phyloP scores from a whole-genome alignment of 129 eudicot genomes.

The Helichrysum umbraculigerum region DNA sequence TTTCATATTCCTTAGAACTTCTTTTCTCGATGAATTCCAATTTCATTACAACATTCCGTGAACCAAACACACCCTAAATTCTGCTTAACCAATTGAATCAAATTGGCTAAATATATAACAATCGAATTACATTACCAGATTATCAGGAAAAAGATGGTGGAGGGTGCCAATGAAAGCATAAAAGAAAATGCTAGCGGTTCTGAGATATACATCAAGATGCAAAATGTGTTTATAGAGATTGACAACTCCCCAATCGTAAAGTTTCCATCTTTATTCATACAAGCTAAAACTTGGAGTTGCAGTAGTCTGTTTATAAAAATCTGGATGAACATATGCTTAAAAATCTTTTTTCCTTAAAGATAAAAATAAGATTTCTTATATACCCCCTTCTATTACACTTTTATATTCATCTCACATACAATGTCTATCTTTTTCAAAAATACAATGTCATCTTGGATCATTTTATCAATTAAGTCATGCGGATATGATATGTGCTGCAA shows the following conservation, averaged over 20 bases:
- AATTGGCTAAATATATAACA: neutral
- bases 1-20: no score
- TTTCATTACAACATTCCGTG: no score
- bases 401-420: neutral
- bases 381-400: neutral
- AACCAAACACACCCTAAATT: neutral
- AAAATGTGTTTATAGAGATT: slow-evolving; percentile 45
- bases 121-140: slow-evolving; percentile 28
- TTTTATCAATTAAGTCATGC: neutral
- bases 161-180: slow-evolving; percentile 49
- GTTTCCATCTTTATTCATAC: slow-evolving; percentile 6
- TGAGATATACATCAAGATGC: slow-evolving; percentile 45
- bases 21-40: no score
- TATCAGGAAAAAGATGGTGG: slow-evolving; percentile 46
- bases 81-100: neutral
- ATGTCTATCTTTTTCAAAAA: neutral
- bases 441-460: no score
- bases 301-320: neutral
- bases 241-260: slow-evolving; percentile 42
- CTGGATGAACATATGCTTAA: neutral
- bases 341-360: neutral
- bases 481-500: neutral
- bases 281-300: neutral
- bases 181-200: slow-evolving; percentile 34
- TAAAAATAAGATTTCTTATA: no score